These are phyloP conservation scores for Tetraselmis striata DNA, from an alignment of 139 green algal genomes.

Conservation along the genomic window DNA sequence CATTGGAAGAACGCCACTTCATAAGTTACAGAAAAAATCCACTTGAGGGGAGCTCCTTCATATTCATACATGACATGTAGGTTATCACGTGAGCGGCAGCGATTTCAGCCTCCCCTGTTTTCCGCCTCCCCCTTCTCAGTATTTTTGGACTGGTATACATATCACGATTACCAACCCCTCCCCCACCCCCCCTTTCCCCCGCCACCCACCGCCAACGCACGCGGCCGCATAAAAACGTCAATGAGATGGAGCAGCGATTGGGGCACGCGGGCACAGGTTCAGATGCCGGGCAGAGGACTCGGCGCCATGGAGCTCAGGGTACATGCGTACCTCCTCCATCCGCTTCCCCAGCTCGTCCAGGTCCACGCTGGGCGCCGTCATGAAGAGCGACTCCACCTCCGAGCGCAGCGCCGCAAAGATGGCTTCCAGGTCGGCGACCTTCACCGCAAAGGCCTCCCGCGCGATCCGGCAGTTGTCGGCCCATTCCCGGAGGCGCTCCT, in stretches of 20 bases:
- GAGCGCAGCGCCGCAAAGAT: constrained; percentile 55
- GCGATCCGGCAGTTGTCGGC: constrained; percentile 42
- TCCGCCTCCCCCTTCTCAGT: no score
- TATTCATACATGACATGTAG: no score
- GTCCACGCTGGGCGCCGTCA: constrained; percentile 65
- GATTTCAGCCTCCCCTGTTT: no score
- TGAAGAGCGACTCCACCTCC: constrained; percentile 79
- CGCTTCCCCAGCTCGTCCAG: constrained; percentile 52
- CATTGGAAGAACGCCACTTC: no score
- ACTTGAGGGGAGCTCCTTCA: no score
- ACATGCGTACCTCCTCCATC: constrained; percentile 44
- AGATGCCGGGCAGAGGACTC: constrained; percentile 34
- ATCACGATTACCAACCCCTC: no score
- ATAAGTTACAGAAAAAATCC: constrained; percentile 7
- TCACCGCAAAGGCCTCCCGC: constrained; percentile 56
- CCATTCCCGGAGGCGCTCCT: constrained; percentile 51
- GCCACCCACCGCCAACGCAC: no score
- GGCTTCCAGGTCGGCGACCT: constrained; percentile 66
- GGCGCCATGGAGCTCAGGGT: constrained; percentile 44
- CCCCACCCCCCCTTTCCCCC: no score
- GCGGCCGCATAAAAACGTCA: neutral
- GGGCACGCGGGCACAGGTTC: neutral
- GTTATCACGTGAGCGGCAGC: no score
- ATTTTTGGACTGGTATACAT: no score
- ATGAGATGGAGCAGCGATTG: neutral